phyloP scores from a whole-genome alignment of 768 basidiomycete species.

The Pulveroboletus sp. region DNA sequence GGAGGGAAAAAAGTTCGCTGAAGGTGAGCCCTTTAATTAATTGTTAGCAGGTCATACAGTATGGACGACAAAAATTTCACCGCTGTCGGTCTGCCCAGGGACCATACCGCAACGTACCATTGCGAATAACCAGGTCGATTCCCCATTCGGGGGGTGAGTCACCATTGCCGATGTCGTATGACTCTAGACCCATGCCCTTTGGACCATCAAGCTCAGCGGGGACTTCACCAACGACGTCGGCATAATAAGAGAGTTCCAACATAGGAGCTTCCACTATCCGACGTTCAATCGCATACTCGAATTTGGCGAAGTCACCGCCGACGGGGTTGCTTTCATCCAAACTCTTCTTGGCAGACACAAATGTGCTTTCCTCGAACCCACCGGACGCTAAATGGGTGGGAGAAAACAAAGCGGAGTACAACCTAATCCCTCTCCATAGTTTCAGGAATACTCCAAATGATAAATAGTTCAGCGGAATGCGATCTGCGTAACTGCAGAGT shows the following conservation, averaged over 20 bases:
- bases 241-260: slow-evolving; percentile 82
- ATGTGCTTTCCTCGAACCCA: slow-evolving; percentile 1
- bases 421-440: slow-evolving; percentile 52
- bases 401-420: slow-evolving; percentile 36
- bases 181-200: slow-evolving; percentile 35
- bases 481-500: slow-evolving; percentile 21
- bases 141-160: slow-evolving; percentile 93
- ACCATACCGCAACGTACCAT: slow-evolving; percentile 77
- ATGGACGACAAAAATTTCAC: slow-evolving; percentile 32
- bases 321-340: slow-evolving; percentile 52
- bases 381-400: slow-evolving; percentile 3
- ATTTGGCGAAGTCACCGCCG: slow-evolving; percentile 48
- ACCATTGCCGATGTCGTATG: slow-evolving; percentile 78
- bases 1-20: slow-evolving; percentile 83
- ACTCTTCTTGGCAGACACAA: slow-evolving; percentile 22
- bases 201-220: slow-evolving; percentile 37
- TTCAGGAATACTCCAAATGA: slow-evolving; percentile 41
- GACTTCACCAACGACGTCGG: slow-evolving; percentile 77
- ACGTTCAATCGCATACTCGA: slow-evolving; percentile 87
- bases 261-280: slow-evolving; percentile 73
- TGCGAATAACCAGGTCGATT: slow-evolving; percentile 73
- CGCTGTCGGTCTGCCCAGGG: slow-evolving; percentile 97
- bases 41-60: slow-evolving; percentile 1
- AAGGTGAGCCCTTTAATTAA: slow-evolving; percentile 52
- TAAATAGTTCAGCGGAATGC: slow-evolving; percentile 30